Base-by-base conservation (phyloP, 805 yeast species). In the Grigorovia humatica region DNA sequence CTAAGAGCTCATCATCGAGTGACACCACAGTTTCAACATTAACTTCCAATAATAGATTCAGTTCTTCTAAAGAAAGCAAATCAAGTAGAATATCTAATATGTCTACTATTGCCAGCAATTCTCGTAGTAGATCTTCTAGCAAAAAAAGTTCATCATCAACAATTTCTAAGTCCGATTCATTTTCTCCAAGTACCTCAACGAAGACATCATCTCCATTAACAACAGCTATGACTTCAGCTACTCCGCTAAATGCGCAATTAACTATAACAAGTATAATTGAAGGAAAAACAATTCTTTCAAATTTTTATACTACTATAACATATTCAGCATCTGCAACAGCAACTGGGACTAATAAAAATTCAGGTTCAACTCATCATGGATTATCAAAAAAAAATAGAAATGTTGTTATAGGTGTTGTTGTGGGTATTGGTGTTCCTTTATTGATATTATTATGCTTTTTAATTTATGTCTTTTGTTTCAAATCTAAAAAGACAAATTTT, bases 341-440 rank as follows among this genome's bases (percentile, higher is more conserved):
- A 2, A 55, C 62, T 15, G 62, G 68, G 0, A 56, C 56, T 6
- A 43, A 63, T 2, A 61, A 60, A n/a, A 59, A 60, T 13, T 43
- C 48, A 17, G 18, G 48, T 41, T 44, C 51, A 17, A n/a, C 46
- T 29, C 48, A 56, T 41, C 44, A 55, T 1, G 82, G 83, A 0
- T 64, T 80, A 5, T 71, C 81, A 0, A 58, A 69, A 12, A 72
- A 75, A 47, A 66, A 74, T 53, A 73, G 75, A 51, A 74, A 74
- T 53, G 73, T 82, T 45, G 79, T 82, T 29, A 74, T 82, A 52
- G 88, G 88, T 32, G 80, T 81, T 52, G 82, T 79, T 17, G 83
- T 82, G 11, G 88, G 88, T 54, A 75, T 83, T 15, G 85, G 86
- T 49, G 79, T 82, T 0, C 85, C 89, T 2, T 59, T 76, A 0